Conservation (phyloP, 2,329 filamentous ascomycete genomes). For the Tolypocladium sp. region DNA sequence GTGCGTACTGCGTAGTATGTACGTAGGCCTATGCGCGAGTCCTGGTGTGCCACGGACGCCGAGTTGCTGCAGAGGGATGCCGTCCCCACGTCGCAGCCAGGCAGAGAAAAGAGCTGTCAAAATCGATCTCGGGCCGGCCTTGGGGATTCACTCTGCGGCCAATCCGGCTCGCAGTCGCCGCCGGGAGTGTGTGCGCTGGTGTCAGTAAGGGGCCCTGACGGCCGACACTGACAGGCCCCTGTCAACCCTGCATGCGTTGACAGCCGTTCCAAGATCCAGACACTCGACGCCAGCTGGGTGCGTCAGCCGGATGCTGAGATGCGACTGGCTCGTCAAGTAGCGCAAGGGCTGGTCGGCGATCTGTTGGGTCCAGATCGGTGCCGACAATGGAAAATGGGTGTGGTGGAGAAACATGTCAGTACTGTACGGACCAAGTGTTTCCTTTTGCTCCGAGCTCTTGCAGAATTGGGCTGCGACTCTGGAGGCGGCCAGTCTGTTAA, state of each 20-base stretch:
- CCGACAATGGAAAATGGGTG: neutral
- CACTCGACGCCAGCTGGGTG: conserved; percentile 7
- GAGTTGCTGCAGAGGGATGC: neutral
- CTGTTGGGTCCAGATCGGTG: conserved; percentile 4
- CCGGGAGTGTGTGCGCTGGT: neutral
- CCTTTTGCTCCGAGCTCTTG: neutral
- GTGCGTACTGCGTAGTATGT: neutral
- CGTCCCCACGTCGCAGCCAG: neutral
- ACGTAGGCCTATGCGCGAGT: neutral
- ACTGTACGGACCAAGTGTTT: neutral
- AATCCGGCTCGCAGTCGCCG: neutral
- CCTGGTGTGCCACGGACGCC: neutral
- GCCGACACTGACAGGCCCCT: conserved; percentile 1
- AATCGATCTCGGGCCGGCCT: neutral
- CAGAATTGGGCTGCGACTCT: neutral
- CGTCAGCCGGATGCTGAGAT: conserved; percentile 16
- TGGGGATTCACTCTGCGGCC: neutral
- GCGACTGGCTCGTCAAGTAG: conserved; percentile 23
- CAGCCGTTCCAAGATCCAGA: conserved; percentile 6
- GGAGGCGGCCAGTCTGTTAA: neutral
- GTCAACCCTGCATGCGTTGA: conserved; percentile 8
- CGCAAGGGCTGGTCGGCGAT: conserved; percentile 9
- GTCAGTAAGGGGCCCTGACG: neutral
- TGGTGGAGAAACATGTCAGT: neutral
- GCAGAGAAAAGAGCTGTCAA: neutral